These are phyloP conservation scores for Vaccinium corymbosum DNA, from an alignment of 148 eudicot species.

Conservation along the genomic window DNA sequence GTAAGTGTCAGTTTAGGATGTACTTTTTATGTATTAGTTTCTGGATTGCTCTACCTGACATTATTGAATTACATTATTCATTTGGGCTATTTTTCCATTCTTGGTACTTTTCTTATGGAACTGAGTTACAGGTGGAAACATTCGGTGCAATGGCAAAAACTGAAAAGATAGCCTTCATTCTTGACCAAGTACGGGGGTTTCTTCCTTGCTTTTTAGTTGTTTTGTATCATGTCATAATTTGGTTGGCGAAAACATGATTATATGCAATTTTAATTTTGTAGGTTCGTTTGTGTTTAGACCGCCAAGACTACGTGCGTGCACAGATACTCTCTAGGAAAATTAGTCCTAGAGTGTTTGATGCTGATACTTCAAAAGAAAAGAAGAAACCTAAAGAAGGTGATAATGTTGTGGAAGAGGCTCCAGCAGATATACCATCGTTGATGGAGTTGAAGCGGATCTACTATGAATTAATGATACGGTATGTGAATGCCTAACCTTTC, in stretches of 20 bases:
- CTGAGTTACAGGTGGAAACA: constrained; percentile 71
- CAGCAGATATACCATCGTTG: constrained; percentile 73
- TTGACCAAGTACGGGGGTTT: constrained; percentile 69
- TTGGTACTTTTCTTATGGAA: constrained; percentile 7
- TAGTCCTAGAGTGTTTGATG: constrained; percentile 87
- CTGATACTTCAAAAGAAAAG: constrained; percentile 75
- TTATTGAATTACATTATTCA: neutral
- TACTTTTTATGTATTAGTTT: neutral
- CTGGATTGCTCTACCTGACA: neutral
- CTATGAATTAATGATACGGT: constrained; percentile 81
- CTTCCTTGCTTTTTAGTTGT: neutral
- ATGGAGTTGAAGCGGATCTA: constrained; percentile 69
- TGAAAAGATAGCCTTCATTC: constrained; percentile 89
- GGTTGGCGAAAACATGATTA: neutral
- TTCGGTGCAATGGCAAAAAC: constrained; percentile 99
- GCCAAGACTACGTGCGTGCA: constrained; percentile 85
- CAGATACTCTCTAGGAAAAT: constrained; percentile 92
- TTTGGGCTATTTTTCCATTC: neutral
- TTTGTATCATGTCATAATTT: neutral
- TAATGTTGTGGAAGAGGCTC: constrained; percentile 70
- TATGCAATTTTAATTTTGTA: constrained; percentile 20
- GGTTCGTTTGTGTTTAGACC: constrained; percentile 93
- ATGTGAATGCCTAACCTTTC: constrained; percentile 12
- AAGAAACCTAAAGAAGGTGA: constrained; percentile 87
- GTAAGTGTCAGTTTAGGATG: constrained; percentile 39